Evolutionary conservation across 2,329 filamentous ascomycete genomes (phyloP), one percentile per base, ranked within the genome.

Genomic region (Pseudocercospora fuligena): DNA sequence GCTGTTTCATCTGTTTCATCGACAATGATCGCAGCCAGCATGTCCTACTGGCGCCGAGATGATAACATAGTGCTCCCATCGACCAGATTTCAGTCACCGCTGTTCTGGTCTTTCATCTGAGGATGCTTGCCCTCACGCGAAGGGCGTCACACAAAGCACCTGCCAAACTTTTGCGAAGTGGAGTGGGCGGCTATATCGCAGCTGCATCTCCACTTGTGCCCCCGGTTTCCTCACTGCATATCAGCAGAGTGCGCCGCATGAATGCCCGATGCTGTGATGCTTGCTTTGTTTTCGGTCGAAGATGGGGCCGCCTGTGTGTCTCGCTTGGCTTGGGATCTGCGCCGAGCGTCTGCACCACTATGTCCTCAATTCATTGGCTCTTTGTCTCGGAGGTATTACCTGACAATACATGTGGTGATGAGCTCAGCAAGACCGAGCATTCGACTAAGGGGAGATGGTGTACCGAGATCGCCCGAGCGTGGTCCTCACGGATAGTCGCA

Each of bases 301-400:
- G 43, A 49, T 49, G 59, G 59, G 40, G 59, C 40, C 40, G 59
- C 19, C 11, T 61, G 59, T 21, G 49, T 61, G 59, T 25, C 59
- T 58, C 31, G 31, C 31, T 21, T 19, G 56, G 27, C 27, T 51
- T 53, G 40, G 43, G 43, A 21, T 51, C 59, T 61, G 59, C 59
- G 23, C 43, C 59, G 43, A 51, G 59, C 43, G 6, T 61, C 43
- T 51, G 25, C 59, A 40, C 19, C 43, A 31, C 21, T 8, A 61
- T 14, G 27, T 29, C 21, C 27, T 40, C 5, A 31, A 31, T 47
- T 46, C 59, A 51, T 51, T 56, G 47, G 31, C 36, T 43, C 43
- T 2, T 59, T 61, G 61, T 61, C 61, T 64, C 65, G 65, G 57
- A 59, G 61, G 53, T 40, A 61, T 25, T 43, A 61, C 60, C 31